phyloP scores from a whole-genome alignment of 176 grass and related monocot species.

The Stipa capillata region DNA sequence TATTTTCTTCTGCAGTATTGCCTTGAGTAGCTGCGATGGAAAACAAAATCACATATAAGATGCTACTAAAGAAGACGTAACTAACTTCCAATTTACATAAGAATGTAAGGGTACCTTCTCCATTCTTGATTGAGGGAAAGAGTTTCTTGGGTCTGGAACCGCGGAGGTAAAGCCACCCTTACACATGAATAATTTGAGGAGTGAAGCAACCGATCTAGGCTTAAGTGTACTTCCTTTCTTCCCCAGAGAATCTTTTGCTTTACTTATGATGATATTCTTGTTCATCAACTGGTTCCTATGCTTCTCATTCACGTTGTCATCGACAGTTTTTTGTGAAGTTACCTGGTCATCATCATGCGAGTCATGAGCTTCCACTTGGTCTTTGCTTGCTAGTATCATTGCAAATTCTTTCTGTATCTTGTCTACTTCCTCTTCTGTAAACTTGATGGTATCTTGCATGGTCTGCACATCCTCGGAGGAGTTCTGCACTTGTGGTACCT shows the following conservation, averaged over 20 bases:
- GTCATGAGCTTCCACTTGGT: constrained; percentile 8
- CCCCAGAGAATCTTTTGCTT: constrained; percentile 31
- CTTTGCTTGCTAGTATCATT: constrained; percentile 27
- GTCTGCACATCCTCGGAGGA: constrained; percentile 14
- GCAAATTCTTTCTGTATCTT: constrained; percentile 50
- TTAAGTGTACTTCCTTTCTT: constrained; percentile 38
- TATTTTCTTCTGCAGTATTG: constrained; percentile 81
- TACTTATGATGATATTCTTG: constrained; percentile 41
- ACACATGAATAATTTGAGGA: constrained; percentile 50
- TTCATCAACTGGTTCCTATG: constrained; percentile 5
- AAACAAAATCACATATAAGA: constrained; percentile 8
- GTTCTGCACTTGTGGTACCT: constrained; percentile 12
- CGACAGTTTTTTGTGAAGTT: constrained; percentile 1
- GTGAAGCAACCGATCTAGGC: constrained; percentile 47
- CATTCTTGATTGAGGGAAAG: constrained; percentile 70
- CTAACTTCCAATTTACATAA: not conserved
- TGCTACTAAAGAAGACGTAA: not conserved
- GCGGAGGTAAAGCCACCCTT: constrained; percentile 45
- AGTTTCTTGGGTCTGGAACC: constrained; percentile 43
- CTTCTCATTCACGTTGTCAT: constrained; percentile 19
- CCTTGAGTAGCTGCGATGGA: constrained; percentile 47
- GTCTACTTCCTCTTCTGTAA: constrained; percentile 57
- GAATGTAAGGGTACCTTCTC: constrained; percentile 48
- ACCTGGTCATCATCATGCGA: constrained; percentile 11
- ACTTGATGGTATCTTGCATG: constrained; percentile 24